Percentiles rank a stretch among this genome's conserved stretches.
phyloP scores from a whole-genome alignment of 257 asterid genomes.

The Anisodus tanguticus region DNA sequence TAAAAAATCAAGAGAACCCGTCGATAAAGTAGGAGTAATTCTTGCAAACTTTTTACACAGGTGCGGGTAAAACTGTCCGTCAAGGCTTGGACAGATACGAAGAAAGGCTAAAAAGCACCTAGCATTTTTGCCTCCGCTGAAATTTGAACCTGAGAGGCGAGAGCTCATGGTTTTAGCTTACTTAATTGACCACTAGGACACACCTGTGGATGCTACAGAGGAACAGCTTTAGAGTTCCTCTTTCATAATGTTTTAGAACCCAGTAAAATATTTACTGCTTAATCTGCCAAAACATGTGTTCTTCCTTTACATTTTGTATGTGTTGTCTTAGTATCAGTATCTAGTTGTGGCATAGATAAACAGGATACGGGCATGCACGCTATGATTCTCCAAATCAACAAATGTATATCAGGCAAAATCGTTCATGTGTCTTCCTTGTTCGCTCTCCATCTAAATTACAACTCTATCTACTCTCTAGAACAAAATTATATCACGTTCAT shows the following conservation, averaged over 20 bases:
- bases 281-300: not conserved
- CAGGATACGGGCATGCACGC: not conserved
- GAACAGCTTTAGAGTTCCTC: not conserved
- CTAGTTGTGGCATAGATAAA: not conserved
- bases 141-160: no score
- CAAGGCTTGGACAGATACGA: no score
- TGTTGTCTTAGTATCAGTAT: not conserved
- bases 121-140: no score
- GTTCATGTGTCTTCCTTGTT: not conserved
- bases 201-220: no score
- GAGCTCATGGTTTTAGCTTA: no score
- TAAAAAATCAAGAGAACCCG: not conserved
- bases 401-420: not conserved
- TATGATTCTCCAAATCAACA: constrained; percentile 3
- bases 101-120: no score
- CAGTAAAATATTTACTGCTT: not conserved
- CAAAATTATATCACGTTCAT: not conserved
- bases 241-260: not conserved
- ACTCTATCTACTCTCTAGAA: not conserved
- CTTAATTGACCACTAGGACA: no score
- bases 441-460: not conserved
- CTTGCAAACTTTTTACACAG: not conserved
- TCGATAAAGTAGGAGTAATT: not conserved
- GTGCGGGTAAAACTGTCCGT: no score
- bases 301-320: not conserved